Percentiles rank a stretch among this genome's conserved stretches.
Evolutionary conservation across 768 basidiomycete species (phyloP).

Genomic region (Tylopilus felleus): DNA sequence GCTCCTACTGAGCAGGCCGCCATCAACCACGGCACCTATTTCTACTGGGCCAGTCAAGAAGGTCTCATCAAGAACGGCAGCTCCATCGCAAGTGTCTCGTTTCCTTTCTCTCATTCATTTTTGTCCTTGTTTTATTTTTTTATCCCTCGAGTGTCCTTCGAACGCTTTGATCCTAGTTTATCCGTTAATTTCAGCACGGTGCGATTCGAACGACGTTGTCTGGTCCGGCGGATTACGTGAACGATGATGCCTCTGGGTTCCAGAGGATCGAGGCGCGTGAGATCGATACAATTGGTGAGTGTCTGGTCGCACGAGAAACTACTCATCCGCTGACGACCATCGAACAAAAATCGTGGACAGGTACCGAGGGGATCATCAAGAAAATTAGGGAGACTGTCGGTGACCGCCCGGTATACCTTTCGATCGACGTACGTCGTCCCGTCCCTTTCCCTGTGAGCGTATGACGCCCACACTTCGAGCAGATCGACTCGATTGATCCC

Average conservation of each 20-base stretch:
- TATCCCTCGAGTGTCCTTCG: constrained; percentile 12
- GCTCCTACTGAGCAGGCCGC: constrained; percentile 68
- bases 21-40: constrained; percentile 88
- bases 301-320: neutral
- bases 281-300: constrained; percentile 72
- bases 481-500: constrained; percentile 81
- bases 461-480: neutral
- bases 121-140: constrained; percentile 19
- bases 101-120: constrained; percentile 20
- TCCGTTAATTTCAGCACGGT: constrained; percentile 60
- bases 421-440: constrained; percentile 58
- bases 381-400: constrained; percentile 81
- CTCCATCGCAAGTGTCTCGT: constrained; percentile 74
- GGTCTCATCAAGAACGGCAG: constrained; percentile 75
- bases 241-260: constrained; percentile 79
- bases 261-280: constrained; percentile 80
- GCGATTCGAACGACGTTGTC: constrained; percentile 84
- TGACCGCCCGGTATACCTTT: constrained; percentile 69
- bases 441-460: neutral
- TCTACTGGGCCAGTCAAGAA: constrained; percentile 84
- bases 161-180: constrained; percentile 74
- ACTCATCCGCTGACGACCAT: neutral
- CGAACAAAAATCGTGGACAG: constrained; percentile 30
- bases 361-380: constrained; percentile 71
- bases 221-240: constrained; percentile 69